Evolutionary conservation across 2,329 filamentous ascomycete genomes (phyloP), one percentile per base, ranked within the genome.

Genomic region (Trichoderma pleuroti): DNA sequence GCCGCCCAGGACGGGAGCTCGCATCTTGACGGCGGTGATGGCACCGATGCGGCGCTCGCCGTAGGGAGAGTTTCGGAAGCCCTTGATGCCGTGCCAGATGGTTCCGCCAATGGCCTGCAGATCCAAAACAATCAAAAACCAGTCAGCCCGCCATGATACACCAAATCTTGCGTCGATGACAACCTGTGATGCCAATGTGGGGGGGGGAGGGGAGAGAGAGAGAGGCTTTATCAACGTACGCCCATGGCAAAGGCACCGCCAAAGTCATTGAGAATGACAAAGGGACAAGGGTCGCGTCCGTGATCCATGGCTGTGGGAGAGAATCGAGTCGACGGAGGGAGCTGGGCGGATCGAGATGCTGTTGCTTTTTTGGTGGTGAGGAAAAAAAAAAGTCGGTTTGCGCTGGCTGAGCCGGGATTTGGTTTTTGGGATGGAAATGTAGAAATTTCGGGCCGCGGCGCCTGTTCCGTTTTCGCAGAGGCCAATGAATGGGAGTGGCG

Each of bases 201-300:
- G 65, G 65, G 65, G 26, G 14, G 24, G 34, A 30, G 24, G 16
- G 5, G 36, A 42, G 21, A 62, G 60, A 14, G 26, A 39, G 39
- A 67, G 54, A 68, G 65, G 65, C 52, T 68, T 60, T 60, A 52
- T 74, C 68, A 65, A 65, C 92, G 75, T 92, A 96, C 93, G 77
- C 95, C 95, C 95, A 98, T 98, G 80, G 89, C 91, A 79, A 98
- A 98, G 71, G 95, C 96, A 84, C 96, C 96, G 74, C 96, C 96
- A 81, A 98, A 98, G 85, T 99, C 96, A 84, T 94, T 97, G 76
- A 98, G 88, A 75, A 96, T 92, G 79, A 98, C 94, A 91, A 92
- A 98, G 70, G 96, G 96, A 84, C 96, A 98, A 73, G 96, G 96
- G 83, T 98, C 96, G 85, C 96, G 89, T 74, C 93, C 92, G 87